phyloP scores from a whole-genome alignment of 192 early-diverging fungal species.

The Fimicolochytrium jonesii region DNA sequence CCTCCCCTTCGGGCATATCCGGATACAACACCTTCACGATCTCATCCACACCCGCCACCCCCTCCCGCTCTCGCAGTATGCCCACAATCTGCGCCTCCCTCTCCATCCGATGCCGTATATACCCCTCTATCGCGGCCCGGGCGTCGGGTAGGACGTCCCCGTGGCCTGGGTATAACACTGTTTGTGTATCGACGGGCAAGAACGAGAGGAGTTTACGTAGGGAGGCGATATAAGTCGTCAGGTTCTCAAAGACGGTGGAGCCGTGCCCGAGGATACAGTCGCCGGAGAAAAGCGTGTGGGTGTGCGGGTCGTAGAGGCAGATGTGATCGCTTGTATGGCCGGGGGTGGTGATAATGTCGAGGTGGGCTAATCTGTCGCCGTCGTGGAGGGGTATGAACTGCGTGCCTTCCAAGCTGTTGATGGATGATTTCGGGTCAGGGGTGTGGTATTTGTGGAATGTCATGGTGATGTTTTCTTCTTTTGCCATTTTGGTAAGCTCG shows the following conservation, averaged over 20 bases:
- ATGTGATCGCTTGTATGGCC: conserved; percentile 81
- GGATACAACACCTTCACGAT: not conserved
- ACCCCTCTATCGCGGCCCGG: conserved; percentile 57
- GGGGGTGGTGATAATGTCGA: conserved; percentile 56
- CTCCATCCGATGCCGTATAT: conserved; percentile 70
- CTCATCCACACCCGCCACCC: not conserved
- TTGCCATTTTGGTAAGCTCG: too few relatives aligned
- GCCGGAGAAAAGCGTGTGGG: conserved; percentile 66
- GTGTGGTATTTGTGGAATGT: too few relatives aligned
- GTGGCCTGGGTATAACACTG: conserved; percentile 66
- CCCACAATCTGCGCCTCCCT: conserved; percentile 68
- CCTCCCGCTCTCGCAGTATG: too few relatives aligned
- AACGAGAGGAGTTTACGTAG: conserved; percentile 47
- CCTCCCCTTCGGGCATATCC: not conserved
- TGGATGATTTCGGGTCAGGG: too few relatives aligned
- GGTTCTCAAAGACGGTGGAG: conserved; percentile 69
- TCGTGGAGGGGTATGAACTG: not conserved
- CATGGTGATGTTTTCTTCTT: too few relatives aligned
- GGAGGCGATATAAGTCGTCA: conserved; percentile 67
- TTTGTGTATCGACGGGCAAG: conserved; percentile 21
- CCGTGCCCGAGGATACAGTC: conserved; percentile 85
- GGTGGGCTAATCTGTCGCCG: not conserved
- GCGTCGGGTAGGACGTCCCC: conserved; percentile 71
- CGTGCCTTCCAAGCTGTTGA: too few relatives aligned
- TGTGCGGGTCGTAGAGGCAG: conserved; percentile 61